Evolutionary conservation across 2,329 filamentous ascomycete genomes (phyloP).

Genomic region (Emmonsiellopsis sp.): DNA sequence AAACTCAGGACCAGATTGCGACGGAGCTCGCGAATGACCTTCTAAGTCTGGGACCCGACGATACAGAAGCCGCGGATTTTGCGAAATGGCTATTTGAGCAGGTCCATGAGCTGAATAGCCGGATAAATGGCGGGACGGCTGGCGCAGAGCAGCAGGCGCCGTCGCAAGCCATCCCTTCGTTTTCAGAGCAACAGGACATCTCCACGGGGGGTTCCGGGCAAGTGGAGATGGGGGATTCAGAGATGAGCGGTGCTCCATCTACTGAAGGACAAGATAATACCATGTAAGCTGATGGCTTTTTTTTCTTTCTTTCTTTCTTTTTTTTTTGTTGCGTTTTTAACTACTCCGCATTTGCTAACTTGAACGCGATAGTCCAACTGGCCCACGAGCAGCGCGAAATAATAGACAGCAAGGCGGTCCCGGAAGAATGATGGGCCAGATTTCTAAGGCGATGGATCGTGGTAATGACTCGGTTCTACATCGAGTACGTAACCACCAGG

Average conservation of each 20-base stretch:
- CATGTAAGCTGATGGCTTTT: conserved; percentile 22
- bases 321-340: neutral
- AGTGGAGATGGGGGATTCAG: conserved; percentile 51
- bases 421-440: conserved; percentile 76
- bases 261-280: conserved; percentile 30
- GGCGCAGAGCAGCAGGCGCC: conserved; percentile 17
- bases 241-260: conserved; percentile 54
- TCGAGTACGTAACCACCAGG: conserved; percentile 62
- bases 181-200: conserved; percentile 27
- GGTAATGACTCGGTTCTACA: conserved; percentile 66
- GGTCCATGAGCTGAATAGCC: conserved; percentile 57
- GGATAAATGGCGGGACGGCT: conserved; percentile 45
- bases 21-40: conserved; percentile 81
- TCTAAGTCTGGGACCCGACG: conserved; percentile 70
- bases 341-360: conserved; percentile 29
- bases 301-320: neutral
- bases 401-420: conserved; percentile 51
- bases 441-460: conserved; percentile 75
- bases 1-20: conserved; percentile 82
- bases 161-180: conserved; percentile 24
- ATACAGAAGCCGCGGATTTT: conserved; percentile 73
- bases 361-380: conserved; percentile 60
- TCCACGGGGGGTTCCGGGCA: conserved; percentile 5
- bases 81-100: conserved; percentile 90
- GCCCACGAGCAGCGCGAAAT: conserved; percentile 89